Conservation (phyloP, 2,329 filamentous ascomycete genomes). For the Didymella segeticola region DNA sequence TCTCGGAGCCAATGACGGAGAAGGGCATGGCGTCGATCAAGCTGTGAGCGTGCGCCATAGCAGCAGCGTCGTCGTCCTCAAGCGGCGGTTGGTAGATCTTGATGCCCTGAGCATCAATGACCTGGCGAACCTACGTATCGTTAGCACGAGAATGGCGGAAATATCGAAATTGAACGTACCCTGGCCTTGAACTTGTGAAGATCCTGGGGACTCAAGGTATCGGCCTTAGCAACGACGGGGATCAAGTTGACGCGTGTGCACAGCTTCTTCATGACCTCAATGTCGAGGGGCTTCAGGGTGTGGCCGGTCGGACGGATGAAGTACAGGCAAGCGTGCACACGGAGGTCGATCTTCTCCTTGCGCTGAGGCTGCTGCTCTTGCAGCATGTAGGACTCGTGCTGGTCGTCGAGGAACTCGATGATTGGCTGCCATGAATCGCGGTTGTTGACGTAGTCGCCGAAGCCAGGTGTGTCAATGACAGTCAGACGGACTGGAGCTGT, state of each 20-base stretch:
- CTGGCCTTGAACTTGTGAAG: constrained; percentile 93
- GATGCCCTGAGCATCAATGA: constrained; percentile 98
- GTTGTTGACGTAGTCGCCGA: constrained; percentile 99
- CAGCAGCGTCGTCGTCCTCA: constrained; percentile 97
- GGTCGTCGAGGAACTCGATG: constrained; percentile 99
- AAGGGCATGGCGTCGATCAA: constrained; percentile 98
- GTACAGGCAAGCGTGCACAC: constrained; percentile 97
- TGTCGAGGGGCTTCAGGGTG: constrained; percentile 97
- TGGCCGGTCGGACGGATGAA: constrained; percentile 99
- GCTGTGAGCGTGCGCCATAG: constrained; percentile 90
- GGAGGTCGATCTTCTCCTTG: constrained; percentile 98
- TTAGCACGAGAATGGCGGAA: constrained; percentile 16
- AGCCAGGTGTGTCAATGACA: constrained; percentile 98
- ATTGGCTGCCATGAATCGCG: constrained; percentile 99
- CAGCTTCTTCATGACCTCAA: constrained; percentile 99
- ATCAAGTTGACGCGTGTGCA: constrained; percentile 98
- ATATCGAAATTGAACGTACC: constrained; percentile 62
- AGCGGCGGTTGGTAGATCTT: constrained; percentile 99
- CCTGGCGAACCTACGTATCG: constrained; percentile 76
- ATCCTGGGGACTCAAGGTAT: constrained; percentile 92
- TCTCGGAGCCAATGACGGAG: constrained; percentile 98
- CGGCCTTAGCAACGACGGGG: constrained; percentile 97
- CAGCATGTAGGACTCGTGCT: constrained; percentile 99
- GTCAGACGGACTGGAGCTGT: constrained; percentile 83
- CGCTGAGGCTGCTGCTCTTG: constrained; percentile 99